Conservation (phyloP, 495 filamentous ascomycete genomes). For the Aspergillus homomorphus region DNA sequence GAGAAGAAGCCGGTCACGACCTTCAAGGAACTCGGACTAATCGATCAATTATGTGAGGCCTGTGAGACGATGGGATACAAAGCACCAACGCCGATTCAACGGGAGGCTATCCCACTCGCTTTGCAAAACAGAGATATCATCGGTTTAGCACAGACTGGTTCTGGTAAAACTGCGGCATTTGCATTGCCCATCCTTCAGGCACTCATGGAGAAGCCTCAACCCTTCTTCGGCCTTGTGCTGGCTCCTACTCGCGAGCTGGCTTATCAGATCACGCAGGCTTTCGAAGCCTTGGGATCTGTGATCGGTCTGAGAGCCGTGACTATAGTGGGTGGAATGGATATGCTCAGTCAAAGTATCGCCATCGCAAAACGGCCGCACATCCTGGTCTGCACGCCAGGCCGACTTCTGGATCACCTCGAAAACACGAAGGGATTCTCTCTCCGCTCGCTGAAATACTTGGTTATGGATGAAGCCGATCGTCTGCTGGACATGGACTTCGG, state of each 20-base stretch:
- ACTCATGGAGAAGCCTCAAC: constrained; percentile 76
- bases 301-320: constrained; percentile 77
- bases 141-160: constrained; percentile 89
- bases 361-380: constrained; percentile 91
- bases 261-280: constrained; percentile 79
- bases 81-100: constrained; percentile 76
- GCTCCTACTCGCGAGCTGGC: constrained; percentile 92
- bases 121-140: constrained; percentile 83
- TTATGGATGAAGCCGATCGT: constrained; percentile 93
- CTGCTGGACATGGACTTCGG: constrained; percentile 94
- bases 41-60: constrained; percentile 82
- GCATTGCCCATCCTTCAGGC: constrained; percentile 84
- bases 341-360: constrained; percentile 83
- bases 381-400: constrained; percentile 79
- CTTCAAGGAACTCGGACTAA: constrained; percentile 84
- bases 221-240: constrained; percentile 75
- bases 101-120: constrained; percentile 74
- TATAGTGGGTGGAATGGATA: constrained; percentile 91
- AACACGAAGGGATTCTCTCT: constrained; percentile 95
- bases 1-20: constrained; percentile 53
- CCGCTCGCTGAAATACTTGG: constrained; percentile 73
- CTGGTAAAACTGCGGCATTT: constrained; percentile 92
- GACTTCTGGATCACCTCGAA: constrained; percentile 88
- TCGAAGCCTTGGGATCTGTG: constrained; percentile 77
- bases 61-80: constrained; percentile 80